Base-by-base conservation (phyloP, 371 early-diverging fungal species). In the Mortierella sp. region DNA sequence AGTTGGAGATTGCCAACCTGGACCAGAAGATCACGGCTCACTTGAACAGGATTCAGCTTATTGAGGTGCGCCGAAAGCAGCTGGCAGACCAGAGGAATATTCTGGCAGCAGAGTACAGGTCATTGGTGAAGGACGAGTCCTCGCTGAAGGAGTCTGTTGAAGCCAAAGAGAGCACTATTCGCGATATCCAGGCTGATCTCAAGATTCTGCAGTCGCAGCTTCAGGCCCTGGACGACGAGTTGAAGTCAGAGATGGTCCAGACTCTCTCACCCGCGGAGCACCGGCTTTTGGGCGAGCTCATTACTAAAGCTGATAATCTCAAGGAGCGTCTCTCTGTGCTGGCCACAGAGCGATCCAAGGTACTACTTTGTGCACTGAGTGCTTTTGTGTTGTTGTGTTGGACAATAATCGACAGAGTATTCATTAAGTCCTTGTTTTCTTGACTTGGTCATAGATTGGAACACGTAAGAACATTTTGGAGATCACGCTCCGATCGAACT, bases 1-100 rank as follows among this genome's bases (percentile, higher is more conserved):
- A 91, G 74, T 64, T 79, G 22, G 87, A 93, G 47, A 85, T 95
- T 63, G 53, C 72, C 9, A 72, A 66, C 37, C 74, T 95, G 37
- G 95, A 96, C 78, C 95, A 95, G 71, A 88, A 93, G 66, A 92
- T 97, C 26, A 94, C 91, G 39, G 79, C 75, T 22, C 71, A 90
- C 5, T 69, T 91, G 37, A 87, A 89, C 52, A 71, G 85, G 22
- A 86, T 92, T 39, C 92, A 92, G 48, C 37, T 77, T 29, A 50
- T 88, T 22, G 92, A 89, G 37, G 85, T 88, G 1, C 85, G 87
- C 45, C 87, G 90, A 66, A 88, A 87, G 72, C 88, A 89, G 64
- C 61, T 89, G 24, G 75, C 83, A 4, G 88, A 89, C 53, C 85
- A 86, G 55, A 87, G 90, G 3, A 93, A 94, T 44, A 85, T 89